Base-by-base conservation (phyloP, 23 red algal genomes). In the Chondrus crispus region DNA sequence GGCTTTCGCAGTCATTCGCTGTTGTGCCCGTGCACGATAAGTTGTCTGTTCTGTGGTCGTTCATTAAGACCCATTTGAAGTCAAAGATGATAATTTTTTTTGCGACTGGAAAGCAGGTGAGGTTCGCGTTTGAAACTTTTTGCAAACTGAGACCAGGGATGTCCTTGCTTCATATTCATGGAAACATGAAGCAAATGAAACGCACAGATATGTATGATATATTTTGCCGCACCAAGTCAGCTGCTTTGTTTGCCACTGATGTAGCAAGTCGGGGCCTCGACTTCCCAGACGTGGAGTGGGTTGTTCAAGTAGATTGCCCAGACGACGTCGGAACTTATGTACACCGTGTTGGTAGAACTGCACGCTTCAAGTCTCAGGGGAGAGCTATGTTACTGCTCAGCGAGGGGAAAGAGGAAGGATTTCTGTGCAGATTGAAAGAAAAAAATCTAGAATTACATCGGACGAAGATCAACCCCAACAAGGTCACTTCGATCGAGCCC, bases 221-320 rank as follows among this genome's bases (percentile, higher is more conserved):
- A 5, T 99, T 99, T 54, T 94, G 91, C 38, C 74, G 79, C 2
- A 92, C 89, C 7, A 82, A 76, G 47, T 72, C 81, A 9, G 93
- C 88, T 6, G 91, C 77, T 29, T 68, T 99, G 50, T 91, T 99
- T 41, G 94, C 97, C 7, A 99, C 97, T 45, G 97, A 99, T 74
- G 97, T 99, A 39, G 97, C 97, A 49, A 89, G 94, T 33, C 91
- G 97, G 26, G 97, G 97, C 46, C 93, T 99, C 50, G 97, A 99
- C 55, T 99, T 99, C 46, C 93, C 91, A 24, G 88, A 76, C 46
- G 89, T 99, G 37, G 94, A 95, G 43, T 99, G 97, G 97, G 97
- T 99, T 52, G 38, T 99, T 46, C 97, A 99, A 62, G 85, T 88
- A 35, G 97, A 99, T 76, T 95, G 93, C 52, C 97, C 97, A 2